Base-by-base conservation (phyloP, 129 eudicot genomes). In the Glebionis coronaria region DNA sequence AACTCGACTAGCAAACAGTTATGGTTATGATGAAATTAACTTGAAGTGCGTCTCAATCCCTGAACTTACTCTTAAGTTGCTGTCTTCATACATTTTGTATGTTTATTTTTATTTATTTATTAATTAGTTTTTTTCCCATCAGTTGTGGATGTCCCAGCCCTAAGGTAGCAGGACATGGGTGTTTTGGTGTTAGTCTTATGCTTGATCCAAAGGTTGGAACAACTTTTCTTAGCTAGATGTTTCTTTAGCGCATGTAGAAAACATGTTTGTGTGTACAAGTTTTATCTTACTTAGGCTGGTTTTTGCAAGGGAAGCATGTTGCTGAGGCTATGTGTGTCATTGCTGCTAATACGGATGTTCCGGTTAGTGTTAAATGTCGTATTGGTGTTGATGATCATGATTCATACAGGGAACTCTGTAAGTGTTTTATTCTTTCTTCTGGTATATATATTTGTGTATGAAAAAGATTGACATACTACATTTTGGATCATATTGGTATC, bases 61-160 rank as follows among this genome's bases (percentile, higher is more conserved):
- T 69, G 21, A 75, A 58, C 13, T 29, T 49, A 45, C 56, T 56
- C 19, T 5, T 7, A 50, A 59, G 56, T 56, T 78, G 57, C 7
- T 50, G 28, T 15, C n/a, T 19, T 76, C 15, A 12, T 18, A 15
- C 42, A 20, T 31, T n/a, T 12, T 46, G 57, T 69, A 28, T 76
- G 27, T 68, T 83, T 27, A 57, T 9, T 35, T 35, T 35, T 35
- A 35, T 35, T 35, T 35, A 29, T 29, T 29, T 29, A 35, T 35
- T 8, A 1, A 35, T 35, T 35, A 23, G 1, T 45, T 53, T 9
- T 72, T 56, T 15, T 45, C 72, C 57, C 54, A 47, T 38, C 84
- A 88, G 96, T 73, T 92, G 98, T 84, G 98, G 98, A 70, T 93
- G 98, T 75, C 98, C 98, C 70, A 93, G 98, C 63, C 91, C 98